These are phyloP conservation scores for Kwoniella dendrophila DNA, from an alignment of 768 basidiomycete genomes.

Conservation along the genomic window DNA sequence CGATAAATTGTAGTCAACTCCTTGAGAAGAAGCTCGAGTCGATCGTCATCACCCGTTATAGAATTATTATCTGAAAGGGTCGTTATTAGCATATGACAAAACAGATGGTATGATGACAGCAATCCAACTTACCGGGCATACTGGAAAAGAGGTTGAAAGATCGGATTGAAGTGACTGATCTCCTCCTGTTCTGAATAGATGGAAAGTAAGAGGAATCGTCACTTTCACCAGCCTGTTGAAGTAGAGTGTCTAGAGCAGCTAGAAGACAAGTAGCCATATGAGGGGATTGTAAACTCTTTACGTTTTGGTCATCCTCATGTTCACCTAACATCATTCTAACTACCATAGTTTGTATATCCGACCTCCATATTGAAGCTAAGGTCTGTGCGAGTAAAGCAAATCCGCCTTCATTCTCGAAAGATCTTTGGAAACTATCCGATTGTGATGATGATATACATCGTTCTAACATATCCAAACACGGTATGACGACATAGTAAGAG, in stretches of 20 bases:
- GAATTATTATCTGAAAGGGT: constrained; percentile 3
- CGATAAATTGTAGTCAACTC: constrained; percentile 33
- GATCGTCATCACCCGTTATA: constrained; percentile 11
- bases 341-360: constrained; percentile 66
- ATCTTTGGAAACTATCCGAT: constrained; percentile 74
- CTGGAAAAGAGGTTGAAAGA: constrained; percentile 30
- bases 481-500: constrained; percentile 58
- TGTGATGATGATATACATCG: constrained; percentile 58
- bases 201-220: constrained; percentile 29
- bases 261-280: constrained; percentile 69
- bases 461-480: constrained; percentile 47
- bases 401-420: constrained; percentile 82
- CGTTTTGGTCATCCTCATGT: constrained; percentile 28
- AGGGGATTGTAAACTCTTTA: constrained; percentile 30
- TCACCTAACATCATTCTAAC: constrained; percentile 70
- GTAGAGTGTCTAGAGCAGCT: constrained; percentile 66
- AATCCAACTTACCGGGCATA: constrained; percentile 16
- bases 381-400: constrained; percentile 74
- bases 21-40: constrained; percentile 31
- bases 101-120: neutral
- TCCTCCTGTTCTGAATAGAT: constrained; percentile 19
- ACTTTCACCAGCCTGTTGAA: constrained; percentile 53
- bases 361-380: constrained; percentile 70
- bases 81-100: too few relatives aligned
- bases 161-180: constrained; percentile 38